Evolutionary conservation across 208 protist genomes (phyloP).

Genomic region (Leishmania martiniquensis): DNA sequence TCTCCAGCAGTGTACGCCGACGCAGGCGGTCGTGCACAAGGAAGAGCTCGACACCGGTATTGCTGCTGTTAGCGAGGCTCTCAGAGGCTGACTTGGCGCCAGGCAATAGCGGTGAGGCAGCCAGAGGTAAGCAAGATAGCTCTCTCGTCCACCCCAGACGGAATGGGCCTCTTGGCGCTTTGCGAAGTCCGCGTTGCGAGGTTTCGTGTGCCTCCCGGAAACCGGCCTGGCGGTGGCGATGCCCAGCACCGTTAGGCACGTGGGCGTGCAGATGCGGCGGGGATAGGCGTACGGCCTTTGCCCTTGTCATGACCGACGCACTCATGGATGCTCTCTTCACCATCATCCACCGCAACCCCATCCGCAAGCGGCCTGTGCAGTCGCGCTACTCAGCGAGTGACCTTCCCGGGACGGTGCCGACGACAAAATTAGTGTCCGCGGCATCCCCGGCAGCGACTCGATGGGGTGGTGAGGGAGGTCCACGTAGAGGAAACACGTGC

Average conservation of each 20-base stretch:
- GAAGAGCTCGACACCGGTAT: neutral
- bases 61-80: neutral
- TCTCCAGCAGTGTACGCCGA: constrained; percentile 1
- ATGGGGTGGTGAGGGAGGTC: constrained; percentile 42
- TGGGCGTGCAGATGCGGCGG: constrained; percentile 4
- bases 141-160: constrained; percentile 10
- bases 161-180: constrained; percentile 12
- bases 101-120: neutral
- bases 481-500: constrained; percentile 36
- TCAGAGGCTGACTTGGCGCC: neutral
- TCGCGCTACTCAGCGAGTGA: neutral
- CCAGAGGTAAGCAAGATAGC: neutral
- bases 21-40: constrained; percentile 30
- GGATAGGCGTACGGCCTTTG: neutral
- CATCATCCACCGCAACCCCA: neutral
- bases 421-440: constrained; percentile 2
- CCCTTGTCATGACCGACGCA: neutral
- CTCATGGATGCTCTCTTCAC: neutral
- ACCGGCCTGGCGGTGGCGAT: neutral
- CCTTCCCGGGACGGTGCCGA: neutral
- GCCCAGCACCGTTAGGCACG: neutral
- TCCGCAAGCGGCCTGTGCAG: neutral
- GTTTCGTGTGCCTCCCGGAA: neutral
- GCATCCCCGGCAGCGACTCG: constrained; percentile 30
- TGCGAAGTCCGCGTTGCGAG: neutral